Percentiles rank a stretch among this genome's conserved stretches.
phyloP scores from a whole-genome alignment of 1,284 basidiomycete genomes.

The Cryptococcus deneoformans region DNA sequence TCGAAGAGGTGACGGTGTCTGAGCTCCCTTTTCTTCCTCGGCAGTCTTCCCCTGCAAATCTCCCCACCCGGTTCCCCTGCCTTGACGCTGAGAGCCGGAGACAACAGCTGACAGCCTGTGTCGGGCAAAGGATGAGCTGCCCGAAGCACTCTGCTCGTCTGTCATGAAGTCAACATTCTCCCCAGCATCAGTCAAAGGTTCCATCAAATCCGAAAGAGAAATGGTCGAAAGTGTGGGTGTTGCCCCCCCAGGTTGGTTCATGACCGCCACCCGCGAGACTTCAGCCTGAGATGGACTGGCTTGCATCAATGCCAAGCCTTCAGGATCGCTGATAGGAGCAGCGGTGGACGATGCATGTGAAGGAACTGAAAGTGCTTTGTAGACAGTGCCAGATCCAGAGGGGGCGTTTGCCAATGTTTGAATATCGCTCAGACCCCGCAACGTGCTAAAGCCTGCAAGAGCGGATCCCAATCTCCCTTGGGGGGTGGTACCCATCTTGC shows the following conservation, averaged over 20 bases:
- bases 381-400: background rate
- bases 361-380: constrained; percentile 2
- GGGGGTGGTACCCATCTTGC: constrained; percentile 28
- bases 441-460: constrained; percentile 20
- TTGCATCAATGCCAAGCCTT: constrained; percentile 7
- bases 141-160: constrained; percentile 31
- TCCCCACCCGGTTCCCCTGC: background rate
- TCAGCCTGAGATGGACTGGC: constrained; percentile 27
- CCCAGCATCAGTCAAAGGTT: constrained; percentile 29
- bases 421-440: constrained; percentile 28
- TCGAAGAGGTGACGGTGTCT: constrained; percentile 17
- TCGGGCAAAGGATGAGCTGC: constrained; percentile 20
- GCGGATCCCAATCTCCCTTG: constrained; percentile 31
- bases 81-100: background rate
- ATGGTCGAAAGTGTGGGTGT: constrained; percentile 44
- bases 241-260: constrained; percentile 23
- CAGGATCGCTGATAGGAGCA: background rate
- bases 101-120: constrained; percentile 1
- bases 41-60: background rate
- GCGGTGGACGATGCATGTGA: background rate
- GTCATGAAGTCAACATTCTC: constrained; percentile 31
- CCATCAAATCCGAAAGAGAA: constrained; percentile 40
- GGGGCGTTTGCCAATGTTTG: constrained; percentile 33
- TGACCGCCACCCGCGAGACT: constrained; percentile 32
- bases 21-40: background rate